Evolutionary conservation across 2,329 filamentous ascomycete genomes (phyloP).

Genomic region (Fusarium sp.): DNA sequence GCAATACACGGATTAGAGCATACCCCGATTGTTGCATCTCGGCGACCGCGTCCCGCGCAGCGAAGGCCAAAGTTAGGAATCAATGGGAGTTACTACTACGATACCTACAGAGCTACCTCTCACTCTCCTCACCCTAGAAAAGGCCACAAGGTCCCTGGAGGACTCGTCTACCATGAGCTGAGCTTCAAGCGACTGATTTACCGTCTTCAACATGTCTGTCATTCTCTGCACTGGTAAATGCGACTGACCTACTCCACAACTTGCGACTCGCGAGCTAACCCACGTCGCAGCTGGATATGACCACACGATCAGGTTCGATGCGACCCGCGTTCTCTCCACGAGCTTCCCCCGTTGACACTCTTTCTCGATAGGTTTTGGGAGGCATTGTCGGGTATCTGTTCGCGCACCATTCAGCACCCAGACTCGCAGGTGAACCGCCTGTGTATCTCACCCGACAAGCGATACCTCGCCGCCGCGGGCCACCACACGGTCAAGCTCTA

Average conservation of each 20-base stretch:
- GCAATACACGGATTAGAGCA: conserved; percentile 13
- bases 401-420: conserved; percentile 95
- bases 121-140: conserved; percentile 10
- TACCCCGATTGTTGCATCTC: conserved; percentile 29
- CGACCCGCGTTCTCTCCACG: conserved; percentile 18
- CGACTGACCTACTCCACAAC: not conserved
- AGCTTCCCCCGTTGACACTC: conserved; percentile 25
- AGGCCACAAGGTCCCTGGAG: conserved; percentile 28
- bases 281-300: conserved; percentile 63
- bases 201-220: conserved; percentile 60
- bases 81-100: conserved; percentile 9
- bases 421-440: conserved; percentile 98
- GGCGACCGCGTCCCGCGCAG: conserved; percentile 12
- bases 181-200: conserved; percentile 26
- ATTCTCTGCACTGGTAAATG: conserved; percentile 67
- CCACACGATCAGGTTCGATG: conserved; percentile 65
- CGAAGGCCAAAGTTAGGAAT: conserved; percentile 35
- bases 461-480: conserved; percentile 83
- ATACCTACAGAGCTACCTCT: conserved; percentile 6
- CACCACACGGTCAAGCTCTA: conserved; percentile 93
- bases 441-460: conserved; percentile 98
- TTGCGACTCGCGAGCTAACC: conserved; percentile 33
- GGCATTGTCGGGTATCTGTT: conserved; percentile 95
- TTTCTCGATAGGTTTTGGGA: conserved; percentile 82
- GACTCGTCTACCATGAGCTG: conserved; percentile 41